Evolutionary conservation across 2,329 filamentous ascomycete genomes (phyloP), one percentile per base, ranked within the genome.

Genomic region (Cladosporium phlei): DNA sequence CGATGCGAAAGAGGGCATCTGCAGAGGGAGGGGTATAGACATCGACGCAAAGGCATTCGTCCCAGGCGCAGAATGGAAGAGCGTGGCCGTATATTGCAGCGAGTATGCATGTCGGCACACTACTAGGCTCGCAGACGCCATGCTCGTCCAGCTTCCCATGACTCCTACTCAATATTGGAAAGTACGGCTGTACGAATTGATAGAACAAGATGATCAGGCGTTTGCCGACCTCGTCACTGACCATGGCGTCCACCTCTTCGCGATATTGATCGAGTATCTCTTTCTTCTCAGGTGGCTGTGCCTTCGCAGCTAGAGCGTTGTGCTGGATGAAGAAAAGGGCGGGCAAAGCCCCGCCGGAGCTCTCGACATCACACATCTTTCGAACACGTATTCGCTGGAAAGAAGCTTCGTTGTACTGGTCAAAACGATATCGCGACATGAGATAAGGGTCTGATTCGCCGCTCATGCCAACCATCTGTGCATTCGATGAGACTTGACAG

Each of bases 101-200:
- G 12, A 71, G 54, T 11, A 71, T 56, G 30, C 62, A 67, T 3
- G 69, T 58, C 2, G 67, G 62, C 10, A 70, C 52, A 17, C 56
- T 57, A 38, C 62, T 53, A 1, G 68, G 58, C 10, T 65, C 55
- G 17, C 52, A 55, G 3, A 61, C 52, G 1, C 59, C 61, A 17
- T 58, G 33, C 16, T 49, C 50, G 33, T 56, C 55, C 56, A 65
- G 28, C 61, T 54, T 53, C 5, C 66, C 62, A 35, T 44, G 40
- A 40, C 61, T 62, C 45, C 64, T 59, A n/a, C 62, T 65, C 10
- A 71, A 47, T 10, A 72, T 62, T 4, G 69, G 69, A 51, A 71
- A 71, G 54, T 70, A 71, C 11, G 69, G 69, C 38, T 71, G 65
- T 40, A 72, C 65, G 53, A 70, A 71, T 52, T 61, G 63, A 49